Evolutionary conservation across 306 rosid genomes (phyloP), one percentile per base, ranked within the genome.

Genomic region (Malus asiatica): DNA sequence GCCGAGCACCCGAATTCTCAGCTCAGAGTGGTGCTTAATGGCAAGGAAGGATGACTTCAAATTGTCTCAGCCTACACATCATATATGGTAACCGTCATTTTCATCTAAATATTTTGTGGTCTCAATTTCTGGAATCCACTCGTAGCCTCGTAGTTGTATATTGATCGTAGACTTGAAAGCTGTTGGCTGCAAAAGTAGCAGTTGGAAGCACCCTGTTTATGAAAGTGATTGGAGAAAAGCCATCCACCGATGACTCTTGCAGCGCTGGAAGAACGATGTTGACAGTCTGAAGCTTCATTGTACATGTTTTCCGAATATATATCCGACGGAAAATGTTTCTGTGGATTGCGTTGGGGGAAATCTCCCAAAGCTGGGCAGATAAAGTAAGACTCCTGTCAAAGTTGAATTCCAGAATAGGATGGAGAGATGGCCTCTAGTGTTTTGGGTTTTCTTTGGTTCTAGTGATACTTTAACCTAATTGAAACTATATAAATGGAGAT

Each of bases 1-100:
- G 99, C 69, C 88, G 88, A 66, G 88, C 82, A n/a, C 91, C 97
- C 75, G 84, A 87, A 52, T 84, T 92, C 77, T 83, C 99, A 60
- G 79, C 89, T 35, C 91, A 89, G 80, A 88, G 88, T 76, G 98
- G 89, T 46, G 97, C 97, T 15, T 94, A 84, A 84, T 46, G 76
- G 46, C 70, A 23, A 18, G 45, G 20, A 61, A 12, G 8, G 8
- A 11, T 18, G 45, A 60, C 44, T 60, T 59, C 44, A 59, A 74
- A 11, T n/a, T 14, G 15, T 6, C 27, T 10, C 58, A 23, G 58
- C 19, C 29, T 40, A 10, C 57, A 16, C 27, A 11, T 18, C 4
- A 0, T 10, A 9, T 14, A 16, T 3, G 19, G 8, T 5, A 4
- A 55, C 22, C 2, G 12, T 45, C 64, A 6, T 64, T 10, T 9